Evolutionary conservation across 345 rosid genomes (phyloP), one percentile per base, ranked within the genome.

Genomic region (Gossypium australe): DNA sequence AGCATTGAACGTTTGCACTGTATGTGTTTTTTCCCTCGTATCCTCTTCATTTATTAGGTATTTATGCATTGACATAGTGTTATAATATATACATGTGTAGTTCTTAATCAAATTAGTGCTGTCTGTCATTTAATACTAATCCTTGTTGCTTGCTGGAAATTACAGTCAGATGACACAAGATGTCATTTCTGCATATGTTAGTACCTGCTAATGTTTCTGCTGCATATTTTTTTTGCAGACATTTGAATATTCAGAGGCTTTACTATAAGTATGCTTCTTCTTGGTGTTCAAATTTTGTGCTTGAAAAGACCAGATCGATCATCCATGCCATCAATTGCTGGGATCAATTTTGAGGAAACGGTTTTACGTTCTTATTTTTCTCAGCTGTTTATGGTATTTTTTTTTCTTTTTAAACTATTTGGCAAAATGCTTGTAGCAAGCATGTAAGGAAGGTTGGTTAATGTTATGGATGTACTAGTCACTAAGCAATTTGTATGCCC

Each of bases 181-280:
- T 2, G 20, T 63, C 6, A 29, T 61, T 34, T 62, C 67, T 62
- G 67, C 22, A 34, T 7, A 29, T 52, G 4, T 20, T 56, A 18
- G 4, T 18, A 18, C 12, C 60, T 56, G 12, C 60, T 56, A 56
- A 56, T 56, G 60, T 56, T 55, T 55, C 59, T 8, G 60, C 60
- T 67, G 70, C 70, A 44, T 67, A 3, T 47, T 47, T 34, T 34
- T 47, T 67, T 67, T 48, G 41, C 55, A 67, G 71, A 57, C 71
- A 67, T 13, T 67, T 11, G 7, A 47, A 3, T 24, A 47, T 22
- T 29, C 55, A 2, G 38, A 18, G 2, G 60, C 60, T 56, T 56
- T 56, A 18, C 25, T 24, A 14, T 24, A 14, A 47, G 38, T 13
- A 24, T 24, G 55, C 41, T 47, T 67, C 53, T 13, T 2, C 20